Percentiles rank a stretch among this genome's conserved stretches.
These are phyloP conservation scores for Inonotus obliquus DNA, from an alignment of 1,284 basidiomycete genomes.

Conservation along the genomic window DNA sequence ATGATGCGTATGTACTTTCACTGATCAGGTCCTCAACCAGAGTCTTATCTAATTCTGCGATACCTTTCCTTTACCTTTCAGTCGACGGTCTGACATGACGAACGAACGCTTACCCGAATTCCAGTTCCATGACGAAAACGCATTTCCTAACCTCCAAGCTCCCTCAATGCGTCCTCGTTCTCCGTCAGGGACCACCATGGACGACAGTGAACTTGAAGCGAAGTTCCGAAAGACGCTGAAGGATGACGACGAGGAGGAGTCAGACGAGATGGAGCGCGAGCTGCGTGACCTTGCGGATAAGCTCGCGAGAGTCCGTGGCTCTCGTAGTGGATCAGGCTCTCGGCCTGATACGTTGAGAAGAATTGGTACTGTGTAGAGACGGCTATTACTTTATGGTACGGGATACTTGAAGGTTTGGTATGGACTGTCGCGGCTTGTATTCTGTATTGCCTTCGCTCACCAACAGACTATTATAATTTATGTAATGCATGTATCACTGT, in stretches of 20 bases:
- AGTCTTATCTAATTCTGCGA: conserved; percentile 5
- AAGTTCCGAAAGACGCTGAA: conserved; percentile 73
- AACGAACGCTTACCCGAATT: conserved; percentile 88
- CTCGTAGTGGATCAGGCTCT: conserved; percentile 27
- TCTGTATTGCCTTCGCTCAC: background rate
- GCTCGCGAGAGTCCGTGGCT: conserved; percentile 47
- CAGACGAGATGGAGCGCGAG: conserved; percentile 35
- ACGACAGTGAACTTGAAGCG: conserved; percentile 67
- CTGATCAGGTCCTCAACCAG: background rate
- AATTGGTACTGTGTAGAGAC: conserved; percentile 51
- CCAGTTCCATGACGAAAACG: conserved; percentile 34
- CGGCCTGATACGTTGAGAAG: conserved; percentile 56
- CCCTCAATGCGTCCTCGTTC: conserved; percentile 56
- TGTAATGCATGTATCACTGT: background rate
- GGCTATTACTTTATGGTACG: background rate
- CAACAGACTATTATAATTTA: too few species aligned
- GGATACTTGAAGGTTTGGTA: too few species aligned
- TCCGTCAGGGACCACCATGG: conserved; percentile 40
- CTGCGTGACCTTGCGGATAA: conserved; percentile 54
- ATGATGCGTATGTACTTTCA: conserved; percentile 69
- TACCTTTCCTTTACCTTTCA: conserved; percentile 29
- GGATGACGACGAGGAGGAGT: conserved; percentile 45
- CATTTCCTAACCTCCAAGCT: conserved; percentile 47
- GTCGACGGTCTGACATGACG: conserved; percentile 85
- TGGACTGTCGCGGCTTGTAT: too few species aligned